Evolutionary conservation across 768 basidiomycete genomes (phyloP).

Genomic region (Crucibulum laeve): DNA sequence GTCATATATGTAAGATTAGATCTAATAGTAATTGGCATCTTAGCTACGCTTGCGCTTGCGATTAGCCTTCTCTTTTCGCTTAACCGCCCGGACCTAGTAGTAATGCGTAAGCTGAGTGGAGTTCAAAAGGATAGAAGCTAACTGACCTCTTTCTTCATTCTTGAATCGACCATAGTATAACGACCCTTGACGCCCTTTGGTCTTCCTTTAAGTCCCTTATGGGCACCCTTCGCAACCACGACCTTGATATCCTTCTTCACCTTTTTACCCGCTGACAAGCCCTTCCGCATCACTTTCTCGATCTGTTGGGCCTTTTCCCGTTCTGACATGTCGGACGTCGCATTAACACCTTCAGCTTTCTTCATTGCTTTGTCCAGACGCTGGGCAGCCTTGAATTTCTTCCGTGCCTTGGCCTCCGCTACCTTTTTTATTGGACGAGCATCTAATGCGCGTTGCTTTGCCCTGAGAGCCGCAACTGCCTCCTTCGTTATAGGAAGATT

Average conservation of each 20-base stretch:
- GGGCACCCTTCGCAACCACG: constrained; percentile 87
- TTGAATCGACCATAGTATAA: constrained; percentile 90
- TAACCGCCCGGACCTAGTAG: constrained; percentile 73
- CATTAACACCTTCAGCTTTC: constrained; percentile 91
- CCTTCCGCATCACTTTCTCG: constrained; percentile 85
- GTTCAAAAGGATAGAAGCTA: background rate
- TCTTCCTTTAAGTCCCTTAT: constrained; percentile 86
- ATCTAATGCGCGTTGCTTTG: constrained; percentile 90
- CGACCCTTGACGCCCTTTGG: constrained; percentile 96
- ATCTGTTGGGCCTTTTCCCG: constrained; percentile 92
- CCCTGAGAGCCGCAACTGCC: constrained; percentile 78
- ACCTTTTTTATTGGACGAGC: constrained; percentile 98
- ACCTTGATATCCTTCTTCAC: constrained; percentile 74
- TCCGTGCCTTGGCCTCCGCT: constrained; percentile 96
- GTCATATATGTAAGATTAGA: background rate
- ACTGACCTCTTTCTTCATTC: constrained; percentile 90
- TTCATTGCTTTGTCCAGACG: constrained; percentile 89
- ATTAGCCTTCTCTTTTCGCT: constrained; percentile 70
- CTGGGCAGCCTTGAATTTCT: constrained; percentile 86
- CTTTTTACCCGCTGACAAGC: constrained; percentile 63
- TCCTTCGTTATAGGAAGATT: constrained; percentile 98
- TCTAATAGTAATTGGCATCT: background rate
- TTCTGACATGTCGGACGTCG: constrained; percentile 88
- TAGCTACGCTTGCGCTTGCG: constrained; percentile 46
- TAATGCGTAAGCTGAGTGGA: constrained; percentile 1